Evolutionary conservation across 228 moss, liverwort and hornwort species (phyloP).

Genomic region (Sphagnum magellanicum): DNA sequence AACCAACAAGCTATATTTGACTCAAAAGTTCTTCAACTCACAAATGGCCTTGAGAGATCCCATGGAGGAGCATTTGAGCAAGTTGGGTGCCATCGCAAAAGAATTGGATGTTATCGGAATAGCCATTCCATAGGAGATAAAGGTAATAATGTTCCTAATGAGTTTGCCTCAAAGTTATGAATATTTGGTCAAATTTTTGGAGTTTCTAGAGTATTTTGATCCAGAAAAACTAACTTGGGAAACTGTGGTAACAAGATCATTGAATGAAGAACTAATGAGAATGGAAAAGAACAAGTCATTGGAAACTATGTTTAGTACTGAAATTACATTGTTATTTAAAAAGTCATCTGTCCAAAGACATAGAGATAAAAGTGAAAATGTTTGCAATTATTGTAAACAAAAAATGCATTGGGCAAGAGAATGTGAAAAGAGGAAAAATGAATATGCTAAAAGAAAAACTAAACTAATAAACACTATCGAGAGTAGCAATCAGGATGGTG

Average conservation of each 20-base stretch:
- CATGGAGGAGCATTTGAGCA: background rate
- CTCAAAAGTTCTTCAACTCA: background rate
- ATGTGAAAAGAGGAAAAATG: background rate
- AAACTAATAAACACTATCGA: background rate
- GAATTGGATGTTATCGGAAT: background rate
- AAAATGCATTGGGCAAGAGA: background rate
- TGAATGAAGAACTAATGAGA: background rate
- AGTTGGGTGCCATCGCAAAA: background rate
- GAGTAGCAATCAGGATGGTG: background rate
- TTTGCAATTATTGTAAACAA: background rate
- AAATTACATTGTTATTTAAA: background rate
- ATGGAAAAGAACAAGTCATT: background rate
- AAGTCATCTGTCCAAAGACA: background rate
- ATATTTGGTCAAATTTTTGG: background rate
- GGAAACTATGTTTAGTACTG: background rate
- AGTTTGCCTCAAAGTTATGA: background rate
- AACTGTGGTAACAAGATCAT: background rate
- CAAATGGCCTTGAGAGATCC: background rate
- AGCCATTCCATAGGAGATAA: background rate
- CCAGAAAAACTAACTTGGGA: background rate
- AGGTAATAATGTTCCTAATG: background rate
- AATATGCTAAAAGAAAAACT: too few species aligned
- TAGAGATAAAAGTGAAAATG: background rate
- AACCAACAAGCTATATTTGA: background rate
- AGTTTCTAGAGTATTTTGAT: background rate